phyloP scores from a whole-genome alignment of 345 rosid genomes.

The Trapa bicornis region DNA sequence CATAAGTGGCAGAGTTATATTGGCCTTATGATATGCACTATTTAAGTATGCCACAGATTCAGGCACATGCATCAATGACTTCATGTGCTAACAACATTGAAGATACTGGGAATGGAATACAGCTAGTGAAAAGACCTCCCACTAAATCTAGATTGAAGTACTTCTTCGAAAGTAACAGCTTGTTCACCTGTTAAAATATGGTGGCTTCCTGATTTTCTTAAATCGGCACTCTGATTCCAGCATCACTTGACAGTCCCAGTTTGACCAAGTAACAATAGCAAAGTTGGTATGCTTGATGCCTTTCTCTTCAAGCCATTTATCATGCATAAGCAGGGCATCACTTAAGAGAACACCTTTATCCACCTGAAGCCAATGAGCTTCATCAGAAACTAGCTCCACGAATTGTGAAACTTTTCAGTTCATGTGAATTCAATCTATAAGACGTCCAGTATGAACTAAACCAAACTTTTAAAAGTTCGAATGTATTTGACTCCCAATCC shows the following conservation, averaged over 20 bases:
- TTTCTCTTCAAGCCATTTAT: constrained; percentile 45
- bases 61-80: background rate
- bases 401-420: background rate
- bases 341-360: constrained; percentile 35
- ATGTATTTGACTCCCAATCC: background rate
- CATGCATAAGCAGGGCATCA: constrained; percentile 39
- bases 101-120: no score
- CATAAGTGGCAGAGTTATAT: no score
- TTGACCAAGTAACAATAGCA: constrained; percentile 45
- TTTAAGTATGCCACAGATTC: no score
- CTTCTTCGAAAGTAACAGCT: background rate
- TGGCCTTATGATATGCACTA: no score
- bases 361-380: constrained; percentile 20
- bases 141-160: no score
- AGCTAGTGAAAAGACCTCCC: no score
- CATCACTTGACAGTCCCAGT: constrained; percentile 50
- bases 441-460: background rate
- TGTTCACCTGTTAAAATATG: constrained; percentile 34
- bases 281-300: constrained; percentile 41
- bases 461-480: background rate
- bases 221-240: constrained; percentile 48
- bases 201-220: constrained; percentile 40
- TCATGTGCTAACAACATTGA: no score
- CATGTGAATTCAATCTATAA: background rate
- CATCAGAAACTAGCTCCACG: background rate